Percentiles rank a stretch among this genome's conserved stretches.
These are phyloP conservation scores for Phialophora expanda DNA, from an alignment of 2,329 filamentous ascomycete genomes.

Conservation along the genomic window DNA sequence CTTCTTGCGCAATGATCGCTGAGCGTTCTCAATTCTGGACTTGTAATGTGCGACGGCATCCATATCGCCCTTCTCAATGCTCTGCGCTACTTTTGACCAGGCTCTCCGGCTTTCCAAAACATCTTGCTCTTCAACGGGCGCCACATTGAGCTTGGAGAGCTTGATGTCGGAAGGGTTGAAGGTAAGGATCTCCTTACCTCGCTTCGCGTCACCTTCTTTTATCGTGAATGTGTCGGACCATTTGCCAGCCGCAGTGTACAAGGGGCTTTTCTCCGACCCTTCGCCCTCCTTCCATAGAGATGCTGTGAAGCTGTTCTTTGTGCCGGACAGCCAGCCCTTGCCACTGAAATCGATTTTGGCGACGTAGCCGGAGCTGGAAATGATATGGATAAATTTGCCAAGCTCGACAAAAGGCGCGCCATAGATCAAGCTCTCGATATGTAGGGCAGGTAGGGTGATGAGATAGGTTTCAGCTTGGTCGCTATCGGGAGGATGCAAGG, in stretches of 20 bases:
- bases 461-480: constrained; percentile 71
- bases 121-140: constrained; percentile 79
- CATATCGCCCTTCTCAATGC: constrained; percentile 83
- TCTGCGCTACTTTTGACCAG: constrained; percentile 83
- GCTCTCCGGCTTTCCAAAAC: constrained; percentile 85
- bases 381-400: constrained; percentile 82
- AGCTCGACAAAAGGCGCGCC: constrained; percentile 83
- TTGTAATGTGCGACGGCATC: constrained; percentile 80
- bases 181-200: constrained; percentile 55
- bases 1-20: constrained; percentile 75
- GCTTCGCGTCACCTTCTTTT: constrained; percentile 46
- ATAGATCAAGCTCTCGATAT: constrained; percentile 88
- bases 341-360: constrained; percentile 91
- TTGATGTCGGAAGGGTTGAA: constrained; percentile 62
- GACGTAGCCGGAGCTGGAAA: constrained; percentile 83
- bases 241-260: constrained; percentile 83
- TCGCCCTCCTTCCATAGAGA: constrained; percentile 70
- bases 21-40: constrained; percentile 86
- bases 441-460: constrained; percentile 86
- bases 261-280: constrained; percentile 66
- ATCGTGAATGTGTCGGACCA: constrained; percentile 65
- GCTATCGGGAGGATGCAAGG: constrained; percentile 64
- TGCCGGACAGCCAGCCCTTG: constrained; percentile 91
- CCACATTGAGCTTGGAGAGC: constrained; percentile 71
- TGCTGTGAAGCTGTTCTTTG: constrained; percentile 89